Evolutionary conservation across 2,329 filamentous ascomycete genomes (phyloP).

Genomic region (Apiospora saccharicola): DNA sequence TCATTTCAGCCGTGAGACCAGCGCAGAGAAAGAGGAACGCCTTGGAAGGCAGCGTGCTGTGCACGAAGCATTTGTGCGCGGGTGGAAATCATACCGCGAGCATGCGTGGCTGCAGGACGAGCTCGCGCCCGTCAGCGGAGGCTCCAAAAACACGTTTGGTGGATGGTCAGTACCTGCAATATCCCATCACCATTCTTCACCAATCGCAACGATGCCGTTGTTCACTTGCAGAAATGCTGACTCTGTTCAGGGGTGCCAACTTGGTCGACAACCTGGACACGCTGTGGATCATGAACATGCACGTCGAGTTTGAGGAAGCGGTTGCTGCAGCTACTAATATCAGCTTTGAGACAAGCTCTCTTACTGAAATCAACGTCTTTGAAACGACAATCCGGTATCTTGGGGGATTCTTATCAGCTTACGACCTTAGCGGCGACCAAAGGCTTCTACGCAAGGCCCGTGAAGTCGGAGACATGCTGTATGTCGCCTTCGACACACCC

Average conservation of each 20-base stretch:
- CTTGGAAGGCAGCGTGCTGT: constrained; percentile 33
- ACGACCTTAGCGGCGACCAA: constrained; percentile 46
- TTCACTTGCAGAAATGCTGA: neutral
- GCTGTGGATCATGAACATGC: constrained; percentile 53
- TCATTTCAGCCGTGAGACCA: constrained; percentile 31
- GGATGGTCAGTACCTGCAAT: constrained; percentile 45
- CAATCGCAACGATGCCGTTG: neutral
- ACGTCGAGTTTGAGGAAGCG: constrained; percentile 53
- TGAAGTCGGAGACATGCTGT: constrained; percentile 50
- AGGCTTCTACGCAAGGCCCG: constrained; percentile 47
- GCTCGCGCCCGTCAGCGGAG: constrained; percentile 49
- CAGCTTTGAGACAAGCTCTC: constrained; percentile 49
- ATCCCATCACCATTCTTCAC: neutral
- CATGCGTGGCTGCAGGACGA: constrained; percentile 53
- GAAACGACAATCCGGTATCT: constrained; percentile 49
- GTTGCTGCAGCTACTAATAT: constrained; percentile 49
- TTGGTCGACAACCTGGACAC: constrained; percentile 51
- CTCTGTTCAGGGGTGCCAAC: constrained; percentile 43
- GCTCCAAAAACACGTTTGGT: constrained; percentile 49
- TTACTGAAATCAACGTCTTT: constrained; percentile 44
- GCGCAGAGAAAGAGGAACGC: constrained; percentile 30
- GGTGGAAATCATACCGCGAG: constrained; percentile 50
- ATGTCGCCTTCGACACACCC: constrained; percentile 42
- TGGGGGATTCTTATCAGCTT: constrained; percentile 42
- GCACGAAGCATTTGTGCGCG: constrained; percentile 34